A percentile compares a stretch with the other conserved stretches of the same genome.
phyloP scores from a whole-genome alignment of 2,329 filamentous ascomycete genomes.

The Nothomitra cinnamomea region DNA sequence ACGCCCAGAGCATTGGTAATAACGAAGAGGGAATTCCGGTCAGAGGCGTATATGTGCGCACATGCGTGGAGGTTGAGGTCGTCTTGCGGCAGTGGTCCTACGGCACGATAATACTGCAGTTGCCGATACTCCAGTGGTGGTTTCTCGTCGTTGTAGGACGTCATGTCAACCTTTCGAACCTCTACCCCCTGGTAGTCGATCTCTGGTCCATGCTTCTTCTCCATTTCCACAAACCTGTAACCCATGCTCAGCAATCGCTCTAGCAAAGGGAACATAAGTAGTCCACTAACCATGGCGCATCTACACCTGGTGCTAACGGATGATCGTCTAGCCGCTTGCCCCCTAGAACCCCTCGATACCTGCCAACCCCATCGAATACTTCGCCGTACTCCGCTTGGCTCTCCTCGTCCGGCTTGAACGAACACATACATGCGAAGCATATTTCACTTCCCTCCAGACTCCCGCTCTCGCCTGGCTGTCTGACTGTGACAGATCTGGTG shows the following conservation, averaged over 20 bases:
- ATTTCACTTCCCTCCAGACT: constrained; percentile 15
- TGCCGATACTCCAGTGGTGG: constrained; percentile 22
- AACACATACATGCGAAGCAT: constrained; percentile 34
- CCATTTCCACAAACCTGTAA: not conserved
- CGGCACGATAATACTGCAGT: constrained; percentile 28
- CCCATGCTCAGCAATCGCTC: not conserved
- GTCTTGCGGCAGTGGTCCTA: constrained; percentile 24
- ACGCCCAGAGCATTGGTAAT: constrained; percentile 32
- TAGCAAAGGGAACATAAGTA: too few species aligned
- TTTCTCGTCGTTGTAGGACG: constrained; percentile 28
- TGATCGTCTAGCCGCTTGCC: constrained; percentile 5
- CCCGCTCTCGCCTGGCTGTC: constrained; percentile 23
- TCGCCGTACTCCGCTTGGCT: constrained; percentile 7
- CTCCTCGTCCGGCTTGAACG: constrained; percentile 26
- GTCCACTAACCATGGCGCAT: constrained; percentile 12
- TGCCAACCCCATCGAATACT: not conserved
- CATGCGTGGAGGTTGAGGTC: constrained; percentile 37
- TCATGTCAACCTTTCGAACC: constrained; percentile 36
- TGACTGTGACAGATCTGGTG: constrained; percentile 32
- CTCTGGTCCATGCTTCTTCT: not conserved
- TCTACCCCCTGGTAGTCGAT: constrained; percentile 19
- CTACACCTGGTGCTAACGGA: constrained; percentile 7
- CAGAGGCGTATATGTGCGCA: constrained; percentile 39
- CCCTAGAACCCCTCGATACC: constrained; percentile 8
- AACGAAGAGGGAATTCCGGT: constrained; percentile 36